Percentiles rank a stretch among this genome's conserved stretches.
Conservation (phyloP, 768 basidiomycete species). For the Suillus paluster region DNA sequence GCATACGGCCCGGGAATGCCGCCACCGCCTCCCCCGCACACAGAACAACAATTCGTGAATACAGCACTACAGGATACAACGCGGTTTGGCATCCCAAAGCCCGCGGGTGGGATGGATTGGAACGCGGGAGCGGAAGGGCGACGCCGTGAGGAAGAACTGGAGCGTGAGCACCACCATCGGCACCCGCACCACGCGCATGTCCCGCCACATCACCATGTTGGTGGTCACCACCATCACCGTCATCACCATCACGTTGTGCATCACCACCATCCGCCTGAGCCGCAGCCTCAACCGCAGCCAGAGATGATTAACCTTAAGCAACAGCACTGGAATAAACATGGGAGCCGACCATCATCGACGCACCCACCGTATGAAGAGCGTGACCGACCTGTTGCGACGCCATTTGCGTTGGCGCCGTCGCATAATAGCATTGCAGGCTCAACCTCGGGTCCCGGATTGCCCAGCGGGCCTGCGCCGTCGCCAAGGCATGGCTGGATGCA, state of each 20-base stretch:
- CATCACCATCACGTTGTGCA: slow-evolving; percentile 50
- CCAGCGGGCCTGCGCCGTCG: slow-evolving; percentile 38
- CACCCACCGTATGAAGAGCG: slow-evolving; percentile 49
- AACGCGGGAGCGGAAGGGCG: slow-evolving; percentile 38
- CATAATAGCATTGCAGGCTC: slow-evolving; percentile 38
- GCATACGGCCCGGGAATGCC: slow-evolving; percentile 8
- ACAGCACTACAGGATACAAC: slow-evolving; percentile 1
- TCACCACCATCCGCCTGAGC: slow-evolving; percentile 50
- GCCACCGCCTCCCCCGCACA: not conserved
- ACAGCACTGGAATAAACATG: slow-evolving; percentile 34
- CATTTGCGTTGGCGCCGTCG: slow-evolving; percentile 57
- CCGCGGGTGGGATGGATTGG: slow-evolving; percentile 33
- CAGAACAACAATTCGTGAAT: slow-evolving; percentile 4
- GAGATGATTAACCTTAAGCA: slow-evolving; percentile 31
- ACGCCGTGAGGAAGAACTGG: slow-evolving; percentile 40
- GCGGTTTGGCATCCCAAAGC: slow-evolving; percentile 28
- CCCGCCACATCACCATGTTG: slow-evolving; percentile 28
- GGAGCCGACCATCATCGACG: slow-evolving; percentile 44
- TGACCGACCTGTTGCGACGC: slow-evolving; percentile 56
- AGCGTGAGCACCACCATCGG: slow-evolving; percentile 39
- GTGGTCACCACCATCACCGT: slow-evolving; percentile 49
- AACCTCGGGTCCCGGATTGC: slow-evolving; percentile 19
- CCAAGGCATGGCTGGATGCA: slow-evolving; percentile 46
- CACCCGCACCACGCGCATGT: slow-evolving; percentile 36
- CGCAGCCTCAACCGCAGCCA: slow-evolving; percentile 25